Evolutionary conservation across 306 rosid genomes (phyloP).

Genomic region (Geum urbanum): DNA sequence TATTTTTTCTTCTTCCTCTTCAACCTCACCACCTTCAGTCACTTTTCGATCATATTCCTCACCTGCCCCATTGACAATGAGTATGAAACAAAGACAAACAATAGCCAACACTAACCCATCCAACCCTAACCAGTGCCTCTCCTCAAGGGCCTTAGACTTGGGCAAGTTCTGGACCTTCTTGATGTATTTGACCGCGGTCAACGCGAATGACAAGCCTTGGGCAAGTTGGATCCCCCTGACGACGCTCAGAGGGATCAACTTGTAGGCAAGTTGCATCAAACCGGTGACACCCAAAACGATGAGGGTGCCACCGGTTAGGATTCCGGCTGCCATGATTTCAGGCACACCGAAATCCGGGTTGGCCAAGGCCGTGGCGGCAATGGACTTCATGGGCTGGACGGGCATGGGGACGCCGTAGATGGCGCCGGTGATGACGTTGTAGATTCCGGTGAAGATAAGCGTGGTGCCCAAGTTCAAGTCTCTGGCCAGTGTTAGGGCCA

Average conservation of each 20-base stretch:
- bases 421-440: slow-evolving; percentile 61
- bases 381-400: slow-evolving; percentile 77
- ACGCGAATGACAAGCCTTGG: slow-evolving; percentile 64
- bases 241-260: slow-evolving; percentile 46
- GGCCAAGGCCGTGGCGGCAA: slow-evolving; percentile 57
- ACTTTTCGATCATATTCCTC: slow-evolving; percentile 12
- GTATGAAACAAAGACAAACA: slow-evolving; percentile 43
- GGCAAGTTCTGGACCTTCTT: slow-evolving; percentile 46
- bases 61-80: slow-evolving; percentile 53
- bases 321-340: slow-evolving; percentile 73
- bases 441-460: slow-evolving; percentile 57
- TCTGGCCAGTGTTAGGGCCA: slow-evolving; percentile 50
- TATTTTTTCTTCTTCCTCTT: background rate
- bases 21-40: slow-evolving; percentile 1
- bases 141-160: slow-evolving; percentile 31
- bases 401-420: slow-evolving; percentile 79
- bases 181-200: slow-evolving; percentile 55
- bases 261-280: slow-evolving; percentile 52
- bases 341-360: slow-evolving; percentile 46
- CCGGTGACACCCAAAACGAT: slow-evolving; percentile 48
- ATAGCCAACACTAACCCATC: slow-evolving; percentile 60
- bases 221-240: slow-evolving; percentile 70
- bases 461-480: slow-evolving; percentile 66
- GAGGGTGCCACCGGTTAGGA: slow-evolving; percentile 45
- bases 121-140: slow-evolving; percentile 51